Conservation (phyloP, 805 yeast species). For the Cyberlindnera xylosilytica region DNA sequence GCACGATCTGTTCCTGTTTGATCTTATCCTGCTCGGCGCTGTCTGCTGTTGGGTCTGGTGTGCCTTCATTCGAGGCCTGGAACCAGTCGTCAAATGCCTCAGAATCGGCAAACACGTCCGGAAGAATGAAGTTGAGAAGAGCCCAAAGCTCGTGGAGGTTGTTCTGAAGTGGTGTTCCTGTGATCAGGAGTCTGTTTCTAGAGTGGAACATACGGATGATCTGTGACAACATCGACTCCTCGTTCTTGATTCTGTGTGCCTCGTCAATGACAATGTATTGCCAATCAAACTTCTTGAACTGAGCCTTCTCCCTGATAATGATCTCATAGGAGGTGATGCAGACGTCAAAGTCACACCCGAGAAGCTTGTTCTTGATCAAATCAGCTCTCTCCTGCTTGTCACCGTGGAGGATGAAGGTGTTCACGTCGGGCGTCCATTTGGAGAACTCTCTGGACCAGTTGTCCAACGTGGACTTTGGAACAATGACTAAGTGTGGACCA, state of each 20-base stretch:
- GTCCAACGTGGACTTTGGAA: constrained; percentile 77
- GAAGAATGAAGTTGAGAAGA: constrained; percentile 66
- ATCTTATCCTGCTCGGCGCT: constrained; percentile 32
- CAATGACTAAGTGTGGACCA: constrained; percentile 76
- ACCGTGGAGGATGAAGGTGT: constrained; percentile 68
- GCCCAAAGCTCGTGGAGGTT: constrained; percentile 84
- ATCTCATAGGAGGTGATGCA: constrained; percentile 64
- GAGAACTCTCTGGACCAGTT: constrained; percentile 79
- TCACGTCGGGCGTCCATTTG: constrained; percentile 78
- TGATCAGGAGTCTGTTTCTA: constrained; percentile 64
- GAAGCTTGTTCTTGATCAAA: constrained; percentile 46
- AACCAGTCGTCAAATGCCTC: constrained; percentile 79
- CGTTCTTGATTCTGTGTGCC: constrained; percentile 81
- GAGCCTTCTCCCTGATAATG: constrained; percentile 69
- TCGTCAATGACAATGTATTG: constrained; percentile 77
- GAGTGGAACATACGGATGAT: constrained; percentile 72
- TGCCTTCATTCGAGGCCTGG: constrained; percentile 29
- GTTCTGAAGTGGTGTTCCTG: constrained; percentile 82
- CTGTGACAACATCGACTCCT: constrained; percentile 56
- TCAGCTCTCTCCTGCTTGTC: constrained; percentile 64
- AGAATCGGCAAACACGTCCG: constrained; percentile 74
- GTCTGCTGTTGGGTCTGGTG: constrained; percentile 33
- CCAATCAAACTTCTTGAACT: constrained; percentile 68
- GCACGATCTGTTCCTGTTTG: constrained; percentile 51
- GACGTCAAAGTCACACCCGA: constrained; percentile 68